Evolutionary conservation across 1,139 yeast genomes (phyloP).

Genomic region (Hemisphaericaspora xylanilytica): DNA sequence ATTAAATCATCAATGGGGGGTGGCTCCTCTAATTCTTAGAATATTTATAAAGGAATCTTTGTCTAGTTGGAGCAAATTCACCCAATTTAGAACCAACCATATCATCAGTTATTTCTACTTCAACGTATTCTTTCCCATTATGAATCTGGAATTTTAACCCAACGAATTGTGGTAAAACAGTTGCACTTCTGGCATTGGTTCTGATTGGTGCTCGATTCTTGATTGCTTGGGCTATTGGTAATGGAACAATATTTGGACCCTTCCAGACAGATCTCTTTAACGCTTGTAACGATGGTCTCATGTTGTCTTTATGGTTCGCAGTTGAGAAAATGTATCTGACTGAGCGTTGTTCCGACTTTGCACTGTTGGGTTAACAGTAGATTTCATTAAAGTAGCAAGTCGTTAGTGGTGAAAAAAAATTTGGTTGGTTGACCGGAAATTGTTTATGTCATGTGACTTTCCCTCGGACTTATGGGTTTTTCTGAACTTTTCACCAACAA

Average conservation of each 20-base stretch:
- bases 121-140: conserved; percentile 92
- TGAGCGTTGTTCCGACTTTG: too few relatives aligned
- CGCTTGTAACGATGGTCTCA: conserved; percentile 58
- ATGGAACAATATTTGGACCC: conserved; percentile 92
- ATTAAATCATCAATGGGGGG: background rate
- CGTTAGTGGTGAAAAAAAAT: conserved; percentile 4
- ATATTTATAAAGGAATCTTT: conserved; percentile 80
- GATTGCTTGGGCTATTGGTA: conserved; percentile 84
- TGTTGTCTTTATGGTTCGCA: conserved; percentile 25
- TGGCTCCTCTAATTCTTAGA: conserved; percentile 55
- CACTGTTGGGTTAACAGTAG: too few relatives aligned
- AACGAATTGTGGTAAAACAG: conserved; percentile 91
- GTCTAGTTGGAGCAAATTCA: conserved; percentile 91
- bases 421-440: background rate
- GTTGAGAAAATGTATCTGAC: too few relatives aligned
- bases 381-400: too few relatives aligned
- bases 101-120: conserved; percentile 82
- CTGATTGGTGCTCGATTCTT: conserved; percentile 81
- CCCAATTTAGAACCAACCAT: conserved; percentile 98
- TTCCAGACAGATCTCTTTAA: conserved; percentile 79
- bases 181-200: conserved; percentile 92
- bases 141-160: conserved; percentile 93
- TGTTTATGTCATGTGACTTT: background rate
- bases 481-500: background rate
- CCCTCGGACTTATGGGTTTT: background rate